Conservation (phyloP, 1,139 yeast species). For the Zhuliangozyma parablackwelliae region DNA sequence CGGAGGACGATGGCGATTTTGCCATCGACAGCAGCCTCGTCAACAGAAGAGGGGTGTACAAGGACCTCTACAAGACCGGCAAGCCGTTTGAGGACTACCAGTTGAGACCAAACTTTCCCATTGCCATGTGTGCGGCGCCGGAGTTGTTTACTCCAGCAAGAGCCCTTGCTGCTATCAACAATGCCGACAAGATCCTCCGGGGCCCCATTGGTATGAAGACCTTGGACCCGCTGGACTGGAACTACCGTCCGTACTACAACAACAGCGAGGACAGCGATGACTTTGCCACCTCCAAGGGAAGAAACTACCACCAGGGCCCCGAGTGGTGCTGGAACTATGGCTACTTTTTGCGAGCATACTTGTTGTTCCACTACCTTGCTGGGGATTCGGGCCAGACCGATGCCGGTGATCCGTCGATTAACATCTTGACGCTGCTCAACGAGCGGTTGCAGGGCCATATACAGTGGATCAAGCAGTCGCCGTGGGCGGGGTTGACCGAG, state of each 20-base stretch:
- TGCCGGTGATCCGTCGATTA: slow-evolving; percentile 30
- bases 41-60: slow-evolving; percentile 90
- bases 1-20: slow-evolving; percentile 47
- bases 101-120: slow-evolving; percentile 84
- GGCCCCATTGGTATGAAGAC: slow-evolving; percentile 94
- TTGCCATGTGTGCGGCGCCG: slow-evolving; percentile 92
- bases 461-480: slow-evolving; percentile 64
- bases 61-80: slow-evolving; percentile 76
- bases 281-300: slow-evolving; percentile 90
- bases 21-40: slow-evolving; percentile 62
- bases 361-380: slow-evolving; percentile 46
- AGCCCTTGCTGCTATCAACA: slow-evolving; percentile 59
- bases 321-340: slow-evolving; percentile 97
- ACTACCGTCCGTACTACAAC: slow-evolving; percentile 83
- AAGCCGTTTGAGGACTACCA: slow-evolving; percentile 93
- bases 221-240: slow-evolving; percentile 85
- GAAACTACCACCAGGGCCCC: slow-evolving; percentile 98
- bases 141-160: slow-evolving; percentile 66
- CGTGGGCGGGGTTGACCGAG: slow-evolving; percentile 94
- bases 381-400: slow-evolving; percentile 17
- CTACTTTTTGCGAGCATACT: slow-evolving; percentile 75
- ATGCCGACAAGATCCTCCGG: slow-evolving; percentile 70
- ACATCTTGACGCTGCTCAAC: slow-evolving; percentile 37
- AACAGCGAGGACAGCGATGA: slow-evolving; percentile 79
- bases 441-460: slow-evolving; percentile 61